Conservation (phyloP, 2,329 filamentous ascomycete species). For the Pseudogymnoascus sp. region DNA sequence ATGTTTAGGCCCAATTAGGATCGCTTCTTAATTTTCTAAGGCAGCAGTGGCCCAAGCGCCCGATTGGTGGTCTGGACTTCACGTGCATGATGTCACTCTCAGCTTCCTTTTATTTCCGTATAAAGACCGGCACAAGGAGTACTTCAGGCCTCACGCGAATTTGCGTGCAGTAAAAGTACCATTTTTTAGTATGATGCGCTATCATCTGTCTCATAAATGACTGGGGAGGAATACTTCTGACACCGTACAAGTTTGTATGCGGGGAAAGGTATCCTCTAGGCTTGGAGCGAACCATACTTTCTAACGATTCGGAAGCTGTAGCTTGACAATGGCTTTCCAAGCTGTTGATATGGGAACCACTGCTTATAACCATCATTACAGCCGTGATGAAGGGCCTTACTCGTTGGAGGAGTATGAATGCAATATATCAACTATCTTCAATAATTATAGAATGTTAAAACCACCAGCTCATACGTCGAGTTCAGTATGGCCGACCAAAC, state of each 20-base stretch:
- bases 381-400: neutral
- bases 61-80: neutral
- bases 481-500: neutral
- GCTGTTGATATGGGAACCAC: neutral
- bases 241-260: neutral
- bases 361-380: neutral
- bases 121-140: neutral
- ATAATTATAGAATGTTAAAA: neutral
- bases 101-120: neutral
- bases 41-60: neutral
- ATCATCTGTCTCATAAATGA: neutral
- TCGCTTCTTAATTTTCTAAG: neutral
- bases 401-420: too few relatives aligned
- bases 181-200: neutral
- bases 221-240: neutral
- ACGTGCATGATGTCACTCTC: neutral
- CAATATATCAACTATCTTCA: neutral
- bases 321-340: neutral
- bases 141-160: neutral
- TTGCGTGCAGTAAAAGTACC: neutral
- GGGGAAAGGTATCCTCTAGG: neutral
- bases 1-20: neutral
- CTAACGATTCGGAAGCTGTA: neutral
- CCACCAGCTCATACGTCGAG: neutral
- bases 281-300: neutral